Conservation (phyloP, 345 rosid species). For the Euphorbia tirucalli region DNA sequence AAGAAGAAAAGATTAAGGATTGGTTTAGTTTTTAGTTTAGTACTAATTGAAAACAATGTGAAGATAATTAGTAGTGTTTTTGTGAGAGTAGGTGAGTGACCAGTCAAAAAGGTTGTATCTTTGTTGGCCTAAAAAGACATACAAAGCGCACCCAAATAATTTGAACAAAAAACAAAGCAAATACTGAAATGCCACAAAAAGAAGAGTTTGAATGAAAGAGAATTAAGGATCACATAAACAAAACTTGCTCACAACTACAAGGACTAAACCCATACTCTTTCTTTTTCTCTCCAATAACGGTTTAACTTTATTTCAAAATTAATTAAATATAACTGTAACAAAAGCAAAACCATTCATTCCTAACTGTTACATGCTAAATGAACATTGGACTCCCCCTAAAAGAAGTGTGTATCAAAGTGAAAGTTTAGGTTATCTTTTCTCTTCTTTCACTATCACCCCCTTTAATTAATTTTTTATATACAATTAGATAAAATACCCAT, state of each 20-base stretch:
- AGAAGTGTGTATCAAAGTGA: conserved; percentile 36
- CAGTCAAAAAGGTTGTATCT: conserved; percentile 59
- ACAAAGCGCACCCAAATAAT: conserved; percentile 38
- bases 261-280: conserved; percentile 20
- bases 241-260: background rate
- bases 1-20: too few species aligned
- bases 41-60: too few species aligned
- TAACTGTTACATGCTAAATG: conserved; percentile 25
- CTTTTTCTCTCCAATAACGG: conserved; percentile 16
- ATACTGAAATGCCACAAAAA: conserved; percentile 38
- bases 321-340: conserved; percentile 26
- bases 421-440: conserved; percentile 35
- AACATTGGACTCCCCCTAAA: conserved; percentile 15
- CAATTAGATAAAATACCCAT: background rate
- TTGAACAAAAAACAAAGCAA: conserved; percentile 35
- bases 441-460: conserved; percentile 39
- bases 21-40: too few species aligned
- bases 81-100: too few species aligned
- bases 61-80: too few species aligned
- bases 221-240: too few species aligned
- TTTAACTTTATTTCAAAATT: conserved; percentile 14
- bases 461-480: conserved; percentile 19
- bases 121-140: conserved; percentile 59
- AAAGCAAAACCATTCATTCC: conserved; percentile 22
- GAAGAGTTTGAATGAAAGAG: conserved; percentile 46